phyloP scores from a whole-genome alignment of 805 yeast species.

The Kregervanrija delftensis region DNA sequence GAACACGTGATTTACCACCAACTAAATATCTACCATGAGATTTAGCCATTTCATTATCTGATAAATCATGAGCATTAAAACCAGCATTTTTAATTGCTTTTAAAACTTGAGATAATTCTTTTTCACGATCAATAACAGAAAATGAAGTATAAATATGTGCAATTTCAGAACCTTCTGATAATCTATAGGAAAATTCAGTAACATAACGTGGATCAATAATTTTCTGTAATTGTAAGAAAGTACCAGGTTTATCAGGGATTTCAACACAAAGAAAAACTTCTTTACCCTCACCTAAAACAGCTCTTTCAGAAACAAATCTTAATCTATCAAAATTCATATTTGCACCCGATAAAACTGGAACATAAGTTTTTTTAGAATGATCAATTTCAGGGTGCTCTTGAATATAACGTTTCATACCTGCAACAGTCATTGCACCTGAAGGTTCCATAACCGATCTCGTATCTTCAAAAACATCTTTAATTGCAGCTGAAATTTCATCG shows the following conservation, averaged over 20 bases:
- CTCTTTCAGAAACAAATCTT: slow-evolving; percentile 94
- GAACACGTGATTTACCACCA: slow-evolving; percentile 77
- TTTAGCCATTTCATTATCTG: slow-evolving; percentile 92
- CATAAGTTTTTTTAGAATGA: slow-evolving; percentile 63
- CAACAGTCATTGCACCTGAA: slow-evolving; percentile 93
- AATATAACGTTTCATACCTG: slow-evolving; percentile 85
- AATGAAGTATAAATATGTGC: slow-evolving; percentile 89
- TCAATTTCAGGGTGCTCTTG: slow-evolving; percentile 61
- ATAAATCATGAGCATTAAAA: slow-evolving; percentile 73
- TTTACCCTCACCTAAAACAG: slow-evolving; percentile 96
- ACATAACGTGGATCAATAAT: slow-evolving; percentile 82
- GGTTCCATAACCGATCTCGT: slow-evolving; percentile 94
- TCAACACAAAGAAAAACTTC: slow-evolving; percentile 88
- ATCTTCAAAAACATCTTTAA: slow-evolving; percentile 93
- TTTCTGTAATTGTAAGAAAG: slow-evolving; percentile 69
- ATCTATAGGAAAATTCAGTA: slow-evolving; percentile 92
- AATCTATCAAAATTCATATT: slow-evolving; percentile 97
- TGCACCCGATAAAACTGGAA: slow-evolving; percentile 90
- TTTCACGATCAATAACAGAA: slow-evolving; percentile 67
- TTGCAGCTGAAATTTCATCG: slow-evolving; percentile 85
- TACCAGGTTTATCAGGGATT: slow-evolving; percentile 91
- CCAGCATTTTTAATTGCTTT: slow-evolving; percentile 54
- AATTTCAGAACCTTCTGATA: slow-evolving; percentile 34
- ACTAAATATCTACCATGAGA: slow-evolving; percentile 93
- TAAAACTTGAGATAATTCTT: slow-evolving; percentile 63